phyloP scores from a whole-genome alignment of 495 filamentous ascomycete species.

The Aspergillus nanangensis region DNA sequence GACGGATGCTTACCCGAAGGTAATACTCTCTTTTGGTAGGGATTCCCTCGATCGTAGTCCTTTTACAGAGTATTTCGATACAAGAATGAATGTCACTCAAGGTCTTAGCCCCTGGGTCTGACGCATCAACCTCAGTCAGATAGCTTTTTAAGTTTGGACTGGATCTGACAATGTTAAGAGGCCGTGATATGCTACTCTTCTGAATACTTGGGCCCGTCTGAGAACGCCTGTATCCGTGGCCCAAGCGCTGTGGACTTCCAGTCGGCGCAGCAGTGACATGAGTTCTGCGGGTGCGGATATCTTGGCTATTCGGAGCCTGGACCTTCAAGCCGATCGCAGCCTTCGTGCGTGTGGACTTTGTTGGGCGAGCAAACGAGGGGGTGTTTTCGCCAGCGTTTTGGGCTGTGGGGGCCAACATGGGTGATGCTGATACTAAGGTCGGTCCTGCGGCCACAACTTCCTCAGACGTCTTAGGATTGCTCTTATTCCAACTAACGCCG shows the following conservation, averaged over 20 bases:
- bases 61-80: constrained; percentile 9
- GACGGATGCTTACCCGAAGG: constrained; percentile 12
- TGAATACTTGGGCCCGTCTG: no score
- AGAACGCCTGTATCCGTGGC: background rate
- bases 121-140: background rate
- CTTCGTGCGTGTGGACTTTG: constrained; percentile 13
- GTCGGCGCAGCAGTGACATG: constrained; percentile 8
- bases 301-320: background rate
- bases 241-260: constrained; percentile 11
- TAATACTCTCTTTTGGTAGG: constrained; percentile 10
- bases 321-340: background rate
- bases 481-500: constrained; percentile 9
- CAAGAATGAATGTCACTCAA: constrained; percentile 2
- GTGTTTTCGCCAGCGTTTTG: background rate
- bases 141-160: background rate
- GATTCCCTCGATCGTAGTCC: constrained; percentile 3
- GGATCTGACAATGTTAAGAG: background rate
- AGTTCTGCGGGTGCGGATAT: constrained; percentile 4
- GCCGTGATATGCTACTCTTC: no score
- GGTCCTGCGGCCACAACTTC: no score
- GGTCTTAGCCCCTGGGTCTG: background rate
- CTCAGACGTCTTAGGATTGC: constrained; percentile 6
- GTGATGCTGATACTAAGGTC: no score
- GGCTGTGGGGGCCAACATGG: background rate
- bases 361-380: constrained; percentile 14